Evolutionary conservation across 495 filamentous ascomycete species (phyloP).

Genomic region (Chaetomium fimeti): DNA sequence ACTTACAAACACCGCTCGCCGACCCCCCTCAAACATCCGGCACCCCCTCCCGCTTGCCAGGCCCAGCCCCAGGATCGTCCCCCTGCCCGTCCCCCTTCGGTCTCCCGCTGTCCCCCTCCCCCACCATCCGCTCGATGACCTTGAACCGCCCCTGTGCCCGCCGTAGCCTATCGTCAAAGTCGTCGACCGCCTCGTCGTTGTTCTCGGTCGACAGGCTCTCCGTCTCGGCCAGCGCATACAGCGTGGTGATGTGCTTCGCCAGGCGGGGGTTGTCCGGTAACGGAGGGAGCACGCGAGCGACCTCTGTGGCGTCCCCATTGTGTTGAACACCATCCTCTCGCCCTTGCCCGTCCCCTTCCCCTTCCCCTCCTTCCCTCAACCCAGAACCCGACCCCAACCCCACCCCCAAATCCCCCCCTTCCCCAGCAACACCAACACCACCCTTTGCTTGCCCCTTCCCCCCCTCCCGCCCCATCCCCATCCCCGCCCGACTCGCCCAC

Average conservation of each 20-base stretch:
- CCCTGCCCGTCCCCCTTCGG: neutral
- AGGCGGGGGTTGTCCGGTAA: constrained; percentile 64
- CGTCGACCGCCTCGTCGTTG: constrained; percentile 76
- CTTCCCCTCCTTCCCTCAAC: neutral
- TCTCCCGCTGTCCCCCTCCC: constrained; percentile 45
- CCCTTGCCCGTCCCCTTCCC: neutral
- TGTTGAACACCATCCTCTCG: neutral
- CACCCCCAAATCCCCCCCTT: neutral
- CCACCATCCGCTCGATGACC: constrained; percentile 71
- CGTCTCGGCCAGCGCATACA: constrained; percentile 75
- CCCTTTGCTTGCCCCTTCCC: neutral
- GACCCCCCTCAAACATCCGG: neutral
- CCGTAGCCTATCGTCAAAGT: constrained; percentile 81
- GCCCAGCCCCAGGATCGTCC: constrained; percentile 6
- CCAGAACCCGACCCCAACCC: neutral
- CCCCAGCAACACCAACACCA: neutral
- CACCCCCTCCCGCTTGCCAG: neutral
- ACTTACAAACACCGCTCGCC: neutral
- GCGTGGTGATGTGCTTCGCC: constrained; percentile 65
- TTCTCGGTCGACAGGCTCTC: constrained; percentile 75
- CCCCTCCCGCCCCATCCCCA: neutral
- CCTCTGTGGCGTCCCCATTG: neutral
- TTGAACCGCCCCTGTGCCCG: constrained; percentile 76
- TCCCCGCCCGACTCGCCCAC: constrained; percentile 59
- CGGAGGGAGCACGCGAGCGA: constrained; percentile 10